Evolutionary conservation across 345 rosid genomes (phyloP).

Genomic region (Lenwebbia sp.): DNA sequence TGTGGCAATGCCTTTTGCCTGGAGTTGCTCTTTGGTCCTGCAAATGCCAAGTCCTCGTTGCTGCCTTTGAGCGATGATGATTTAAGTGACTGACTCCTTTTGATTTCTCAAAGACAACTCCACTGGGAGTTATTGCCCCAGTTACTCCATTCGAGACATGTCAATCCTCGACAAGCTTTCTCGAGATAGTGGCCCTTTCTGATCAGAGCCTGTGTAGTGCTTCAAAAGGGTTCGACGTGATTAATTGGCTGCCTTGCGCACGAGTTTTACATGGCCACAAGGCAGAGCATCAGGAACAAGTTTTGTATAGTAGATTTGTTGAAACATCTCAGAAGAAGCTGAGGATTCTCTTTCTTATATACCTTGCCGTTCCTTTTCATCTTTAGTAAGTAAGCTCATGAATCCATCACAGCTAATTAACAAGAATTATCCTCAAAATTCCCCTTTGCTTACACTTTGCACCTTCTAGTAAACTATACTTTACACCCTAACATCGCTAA

Average conservation of each 20-base stretch:
- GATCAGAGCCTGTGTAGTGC: not conserved
- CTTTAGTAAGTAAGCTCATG: not conserved
- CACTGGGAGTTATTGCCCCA: not conserved
- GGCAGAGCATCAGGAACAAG: not conserved
- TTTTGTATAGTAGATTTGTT: constrained; percentile 7
- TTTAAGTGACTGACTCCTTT: not conserved
- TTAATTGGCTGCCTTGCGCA: not conserved
- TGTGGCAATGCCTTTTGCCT: constrained; percentile 75
- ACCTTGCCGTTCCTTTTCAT: not conserved
- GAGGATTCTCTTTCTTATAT: not conserved
- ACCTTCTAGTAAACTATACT: not conserved
- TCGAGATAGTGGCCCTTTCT: not conserved
- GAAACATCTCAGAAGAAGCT: not conserved
- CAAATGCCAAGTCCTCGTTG: constrained; percentile 25
- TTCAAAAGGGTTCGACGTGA: not conserved
- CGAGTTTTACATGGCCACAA: not conserved
- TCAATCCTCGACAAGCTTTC: not conserved
- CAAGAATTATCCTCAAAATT: not conserved
- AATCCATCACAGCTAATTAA: not conserved
- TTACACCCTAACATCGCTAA: not conserved
- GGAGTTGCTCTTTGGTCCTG: constrained; percentile 79
- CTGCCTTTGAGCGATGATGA: not conserved
- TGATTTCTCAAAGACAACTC: not conserved
- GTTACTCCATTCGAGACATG: not conserved
- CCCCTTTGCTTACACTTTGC: not conserved